Percentiles rank a stretch among this genome's conserved stretches.
Evolutionary conservation across 2,329 filamentous ascomycete species (phyloP).

Genomic region (Colletotrichum tabaci): DNA sequence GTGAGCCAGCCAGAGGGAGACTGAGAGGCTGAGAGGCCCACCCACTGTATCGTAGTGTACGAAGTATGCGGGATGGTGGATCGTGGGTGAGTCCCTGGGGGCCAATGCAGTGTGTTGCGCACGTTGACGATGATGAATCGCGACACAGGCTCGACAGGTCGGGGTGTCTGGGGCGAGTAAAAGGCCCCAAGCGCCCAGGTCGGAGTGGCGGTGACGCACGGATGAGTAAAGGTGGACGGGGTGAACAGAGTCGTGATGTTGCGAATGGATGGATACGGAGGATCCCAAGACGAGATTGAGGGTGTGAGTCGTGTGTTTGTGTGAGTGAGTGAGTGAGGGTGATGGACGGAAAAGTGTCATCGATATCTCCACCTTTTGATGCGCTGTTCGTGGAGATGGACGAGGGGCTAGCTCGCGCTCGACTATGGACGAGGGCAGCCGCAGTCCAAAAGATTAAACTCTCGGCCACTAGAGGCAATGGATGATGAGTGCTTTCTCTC

Average conservation of each 20-base stretch:
- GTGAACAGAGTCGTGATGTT: conserved; percentile 22
- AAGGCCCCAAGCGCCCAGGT: neutral
- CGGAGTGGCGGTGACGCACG: conserved; percentile 36
- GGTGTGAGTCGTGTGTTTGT: no score
- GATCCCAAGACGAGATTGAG: neutral
- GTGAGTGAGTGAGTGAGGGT: neutral
- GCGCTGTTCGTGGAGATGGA: conserved; percentile 28
- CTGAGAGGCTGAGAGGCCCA: neutral
- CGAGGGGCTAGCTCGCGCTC: neutral
- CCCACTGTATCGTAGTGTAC: no score
- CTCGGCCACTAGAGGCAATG: neutral
- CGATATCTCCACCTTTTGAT: conserved; percentile 33
- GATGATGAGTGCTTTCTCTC: no score
- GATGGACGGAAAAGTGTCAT: conserved; percentile 17
- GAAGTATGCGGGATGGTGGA: conserved; percentile 26
- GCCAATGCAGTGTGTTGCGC: neutral
- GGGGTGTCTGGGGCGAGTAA: neutral
- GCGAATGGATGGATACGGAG: neutral
- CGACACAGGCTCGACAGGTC: conserved; percentile 23
- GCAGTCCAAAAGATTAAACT: conserved; percentile 2
- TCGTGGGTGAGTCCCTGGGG: neutral
- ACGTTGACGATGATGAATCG: conserved; percentile 13
- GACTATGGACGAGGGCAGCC: neutral
- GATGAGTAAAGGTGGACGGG: conserved; percentile 16
- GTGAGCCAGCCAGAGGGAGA: neutral